These are phyloP conservation scores for Tremellales sp. DNA, from an alignment of 1,284 basidiomycete species.

Conservation along the genomic window DNA sequence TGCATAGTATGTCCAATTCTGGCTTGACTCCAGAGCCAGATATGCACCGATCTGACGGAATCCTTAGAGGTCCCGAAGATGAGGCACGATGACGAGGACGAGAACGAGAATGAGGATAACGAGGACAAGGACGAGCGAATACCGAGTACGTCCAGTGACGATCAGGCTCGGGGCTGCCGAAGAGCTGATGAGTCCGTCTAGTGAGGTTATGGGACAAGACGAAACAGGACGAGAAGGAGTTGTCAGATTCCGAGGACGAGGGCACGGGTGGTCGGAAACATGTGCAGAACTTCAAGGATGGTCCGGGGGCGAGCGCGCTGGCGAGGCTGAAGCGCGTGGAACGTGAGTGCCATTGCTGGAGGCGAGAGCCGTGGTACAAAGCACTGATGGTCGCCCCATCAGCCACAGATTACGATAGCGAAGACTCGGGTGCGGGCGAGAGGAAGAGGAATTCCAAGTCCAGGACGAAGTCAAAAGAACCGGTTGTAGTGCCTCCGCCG, in stretches of 20 bases:
- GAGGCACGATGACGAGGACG: slow-evolving; percentile 78
- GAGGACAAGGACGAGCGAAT: slow-evolving; percentile 69
- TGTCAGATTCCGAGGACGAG: slow-evolving; percentile 56
- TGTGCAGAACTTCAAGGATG: slow-evolving; percentile 42
- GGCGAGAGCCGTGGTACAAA: too few species aligned
- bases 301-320: too few species aligned
- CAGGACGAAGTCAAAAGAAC: too few species aligned
- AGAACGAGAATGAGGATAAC: slow-evolving; percentile 73
- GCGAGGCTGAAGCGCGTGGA: too few species aligned
- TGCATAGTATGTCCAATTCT: slow-evolving; percentile 60
- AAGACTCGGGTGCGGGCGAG: too few species aligned
- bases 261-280: slow-evolving; percentile 45
- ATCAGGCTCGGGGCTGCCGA: background rate
- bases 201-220: slow-evolving; percentile 44
- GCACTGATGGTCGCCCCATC: too few species aligned
- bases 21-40: background rate
- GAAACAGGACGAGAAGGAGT: slow-evolving; percentile 41
- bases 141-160: slow-evolving; percentile 52
- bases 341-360: too few species aligned
- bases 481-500: too few species aligned
- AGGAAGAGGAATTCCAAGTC: too few species aligned
- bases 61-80: slow-evolving; percentile 54
- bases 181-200: slow-evolving; percentile 5
- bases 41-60: slow-evolving; percentile 2
- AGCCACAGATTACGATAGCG: too few species aligned